Base-by-base conservation (phyloP, 305 asterid species). In the Striga hermonthica region DNA sequence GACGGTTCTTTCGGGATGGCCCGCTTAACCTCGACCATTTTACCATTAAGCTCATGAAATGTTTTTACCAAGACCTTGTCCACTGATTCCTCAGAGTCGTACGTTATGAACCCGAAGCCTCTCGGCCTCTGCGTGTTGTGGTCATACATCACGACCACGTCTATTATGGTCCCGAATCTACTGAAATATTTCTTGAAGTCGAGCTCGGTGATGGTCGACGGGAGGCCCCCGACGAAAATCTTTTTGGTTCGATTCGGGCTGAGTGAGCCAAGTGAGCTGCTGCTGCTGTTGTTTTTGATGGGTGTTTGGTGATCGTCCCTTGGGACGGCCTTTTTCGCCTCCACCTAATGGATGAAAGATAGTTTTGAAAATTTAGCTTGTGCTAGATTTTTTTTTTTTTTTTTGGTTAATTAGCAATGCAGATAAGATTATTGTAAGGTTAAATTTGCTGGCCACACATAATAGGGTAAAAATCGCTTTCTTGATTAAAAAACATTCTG, bases 121-220 rank as follows among this genome's bases (percentile, higher is more conserved):
- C 92, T 78, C 56, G 94, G 89, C 83, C 96, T 80, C 70, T 83
- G 89, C 36, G 96, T 88, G 75, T 88, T 88, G 59, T 83, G 96
- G 72, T 88, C 96, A 64, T 88, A 88, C 94, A 85, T 88, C 69
- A 88, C 96, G 4, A 88, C 94, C n/a, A 86, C 96, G 57, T 88
- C 96, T 12, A 84, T 86, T 66, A 84, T 86, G 31, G 82, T 82
- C 65, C 96, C 96, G 57, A 88, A 88, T 71, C 84, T 94, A 62
- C 81, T 87, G 60, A 88, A 88, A 78, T 88, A 88, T 40, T 57
- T 76, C 78, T 88, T 86, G 82, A 88, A 88, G 78, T 82, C 96
- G 31, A 71, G 79, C 74, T 88, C 91, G 35, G 88, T 86, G 64
- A 88, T 86, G 0, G 94, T 83, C 49, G 96, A 88, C 36, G 96